phyloP scores from a whole-genome alignment of 139 green algal genomes.

The Microglena sp. region DNA sequence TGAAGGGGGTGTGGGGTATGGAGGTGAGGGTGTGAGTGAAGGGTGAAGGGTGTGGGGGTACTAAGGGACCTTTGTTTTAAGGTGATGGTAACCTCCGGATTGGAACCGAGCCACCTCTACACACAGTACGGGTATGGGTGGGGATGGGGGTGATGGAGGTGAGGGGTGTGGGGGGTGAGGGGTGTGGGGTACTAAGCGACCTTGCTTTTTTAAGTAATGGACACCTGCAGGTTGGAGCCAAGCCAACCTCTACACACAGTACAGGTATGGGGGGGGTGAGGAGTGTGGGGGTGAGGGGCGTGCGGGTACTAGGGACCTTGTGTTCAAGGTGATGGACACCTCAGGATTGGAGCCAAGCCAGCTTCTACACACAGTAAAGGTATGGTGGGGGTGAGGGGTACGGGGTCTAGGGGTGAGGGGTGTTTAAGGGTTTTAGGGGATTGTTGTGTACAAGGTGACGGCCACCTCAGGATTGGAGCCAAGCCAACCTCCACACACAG shows the following conservation, averaged over 20 bases:
- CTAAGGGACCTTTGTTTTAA: slow-evolving; percentile 81
- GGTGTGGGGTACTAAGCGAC: slow-evolving; percentile 53
- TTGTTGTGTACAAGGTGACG: slow-evolving; percentile 65
- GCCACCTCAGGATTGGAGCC: slow-evolving; percentile 86
- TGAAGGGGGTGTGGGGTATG: too few species aligned
- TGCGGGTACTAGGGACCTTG: too few species aligned
- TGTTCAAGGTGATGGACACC: slow-evolving; percentile 79
- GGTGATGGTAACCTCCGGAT: slow-evolving; percentile 79
- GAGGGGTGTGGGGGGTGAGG: too few species aligned
- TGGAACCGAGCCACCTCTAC: slow-evolving; percentile 50
- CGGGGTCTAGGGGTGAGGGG: too few species aligned
- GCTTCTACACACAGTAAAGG: slow-evolving; percentile 37
- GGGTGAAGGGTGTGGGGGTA: too few species aligned
- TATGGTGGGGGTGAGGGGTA: too few species aligned
- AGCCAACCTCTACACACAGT: too few species aligned
- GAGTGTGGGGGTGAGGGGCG: too few species aligned
- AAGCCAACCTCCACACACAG: too few species aligned
- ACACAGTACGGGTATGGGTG: slow-evolving; percentile 51
- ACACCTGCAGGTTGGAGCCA: slow-evolving; percentile 82
- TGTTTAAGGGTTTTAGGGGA: slow-evolving; percentile 43
- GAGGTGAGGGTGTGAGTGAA: too few species aligned
- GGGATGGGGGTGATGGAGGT: too few species aligned
- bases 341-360: slow-evolving; percentile 70
- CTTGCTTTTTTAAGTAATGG: slow-evolving; percentile 65
- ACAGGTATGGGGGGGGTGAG: too few species aligned